Base-by-base conservation (phyloP, 192 early-diverging fungal genomes). In the Coemansia furcata region DNA sequence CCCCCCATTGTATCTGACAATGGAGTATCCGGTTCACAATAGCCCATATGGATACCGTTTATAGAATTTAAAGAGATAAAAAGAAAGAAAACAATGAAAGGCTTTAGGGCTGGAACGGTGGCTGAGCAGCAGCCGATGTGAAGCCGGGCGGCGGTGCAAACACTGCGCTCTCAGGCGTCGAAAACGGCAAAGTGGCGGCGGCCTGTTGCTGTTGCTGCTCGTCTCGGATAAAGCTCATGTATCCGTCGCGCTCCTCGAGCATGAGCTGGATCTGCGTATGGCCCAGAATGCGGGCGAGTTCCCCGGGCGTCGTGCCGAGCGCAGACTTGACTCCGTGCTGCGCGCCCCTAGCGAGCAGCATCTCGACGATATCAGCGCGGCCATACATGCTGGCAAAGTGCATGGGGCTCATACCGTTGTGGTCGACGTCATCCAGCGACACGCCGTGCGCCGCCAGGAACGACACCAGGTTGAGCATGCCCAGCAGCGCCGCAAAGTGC, bases 401-500 rank as follows among this genome's bases (percentile, higher is more conserved):
- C 54, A 92, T 66, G 7, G 91, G 86, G 0, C 88, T 92, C 80
- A 88, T 87, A 0, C 85, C 88, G 66, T 87, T 89, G 68, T 84
- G 78, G 64, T 92, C 91, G 15, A 69, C 52, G 4, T 69, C 71
- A 52, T 91, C 84, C n/a, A 87, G 26, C 26, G 69, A 62, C 49
- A 77, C 79, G 7, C 82, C 85, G 9, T 83, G 66, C 21, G 65
- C 67, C 6, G 85, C 58, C 19, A 91, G 57, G 3, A 82, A 75
- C 21, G 46, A 43, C 9, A 78, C 57, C 52, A 92, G 63, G n/a
- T 72, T 71, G 30, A 77, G 69, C 66, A 86, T 86, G 3, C 87
- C 82, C 63, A 89, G 68, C 50, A 90, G 76, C 29, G 86, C 85
- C 29, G 85, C 79, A 33, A 90, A 73, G 68, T 92, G 91, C 42